Conservation (phyloP, 305 asterid species). For the Solanum hybrid region DNA sequence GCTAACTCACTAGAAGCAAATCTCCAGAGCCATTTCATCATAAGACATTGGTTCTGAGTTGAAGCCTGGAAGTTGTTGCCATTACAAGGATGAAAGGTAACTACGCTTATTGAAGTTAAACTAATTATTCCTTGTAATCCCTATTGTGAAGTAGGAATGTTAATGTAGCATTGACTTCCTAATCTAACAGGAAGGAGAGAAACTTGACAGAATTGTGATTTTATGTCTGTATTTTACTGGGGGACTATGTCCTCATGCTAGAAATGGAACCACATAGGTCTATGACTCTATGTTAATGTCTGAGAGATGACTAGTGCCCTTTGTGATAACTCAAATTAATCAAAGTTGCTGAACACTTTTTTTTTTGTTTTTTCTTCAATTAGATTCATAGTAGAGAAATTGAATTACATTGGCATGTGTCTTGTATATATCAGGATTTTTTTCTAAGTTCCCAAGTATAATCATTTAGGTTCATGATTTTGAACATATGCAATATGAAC, state of each 20-base stretch:
- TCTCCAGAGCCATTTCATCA: no score
- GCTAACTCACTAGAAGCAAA: no score
- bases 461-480: not conserved
- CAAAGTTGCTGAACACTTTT: not conserved
- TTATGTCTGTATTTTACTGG: not conserved
- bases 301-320: not conserved
- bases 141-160: no score
- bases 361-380: not conserved
- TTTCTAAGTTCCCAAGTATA: not conserved
- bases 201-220: no score
- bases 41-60: no score
- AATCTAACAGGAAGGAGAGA: no score
- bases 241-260: not conserved
- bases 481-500: not conserved
- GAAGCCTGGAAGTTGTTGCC: conserved; percentile 5
- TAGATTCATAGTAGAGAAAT: not conserved
- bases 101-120: not conserved
- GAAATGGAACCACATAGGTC: not conserved
- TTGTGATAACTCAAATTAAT: not conserved
- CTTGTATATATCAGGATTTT: not conserved
- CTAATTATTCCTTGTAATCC: no score
- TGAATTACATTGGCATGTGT: not conserved
- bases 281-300: not conserved
- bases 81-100: not conserved
- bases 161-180: no score